A percentile compares a stretch with the other conserved stretches of the same genome.
Evolutionary conservation across 805 yeast species (phyloP).

Genomic region (Lipomyces kockii): DNA sequence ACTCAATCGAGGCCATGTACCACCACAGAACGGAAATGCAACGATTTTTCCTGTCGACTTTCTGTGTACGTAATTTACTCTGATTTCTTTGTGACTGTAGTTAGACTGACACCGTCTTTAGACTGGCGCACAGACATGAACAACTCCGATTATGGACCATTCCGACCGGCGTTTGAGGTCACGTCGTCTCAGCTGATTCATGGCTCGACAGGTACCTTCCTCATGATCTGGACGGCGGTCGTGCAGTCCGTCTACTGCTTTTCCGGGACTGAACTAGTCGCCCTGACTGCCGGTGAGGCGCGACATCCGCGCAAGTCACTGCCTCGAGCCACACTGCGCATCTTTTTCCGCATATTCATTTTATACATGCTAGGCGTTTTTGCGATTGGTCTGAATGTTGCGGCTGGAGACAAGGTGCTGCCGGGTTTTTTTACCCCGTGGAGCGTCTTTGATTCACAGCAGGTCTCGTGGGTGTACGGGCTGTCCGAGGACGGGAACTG

Average conservation of each 20-base stretch:
- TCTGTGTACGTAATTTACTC: conserved; percentile 8
- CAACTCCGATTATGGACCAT: conserved; percentile 28
- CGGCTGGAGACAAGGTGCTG: conserved; percentile 19
- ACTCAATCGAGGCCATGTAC: conserved; percentile 50
- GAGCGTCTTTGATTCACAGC: conserved; percentile 54
- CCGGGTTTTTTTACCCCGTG: conserved; percentile 34
- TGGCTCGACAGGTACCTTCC: conserved; percentile 48
- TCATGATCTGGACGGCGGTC: conserved; percentile 71
- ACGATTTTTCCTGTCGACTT: conserved; percentile 30
- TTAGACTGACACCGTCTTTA: neutral
- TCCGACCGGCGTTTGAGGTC: conserved; percentile 27
- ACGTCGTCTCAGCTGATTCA: conserved; percentile 11
- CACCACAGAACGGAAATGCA: conserved; percentile 20
- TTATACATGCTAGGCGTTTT: conserved; percentile 67
- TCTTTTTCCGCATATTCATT: conserved; percentile 75
- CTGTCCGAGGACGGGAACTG: conserved; percentile 20
- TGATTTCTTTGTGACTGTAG: neutral
- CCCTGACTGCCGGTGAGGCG: conserved; percentile 79
- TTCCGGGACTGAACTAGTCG: conserved; percentile 74
- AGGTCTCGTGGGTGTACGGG: conserved; percentile 24
- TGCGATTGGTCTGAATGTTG: conserved; percentile 66
- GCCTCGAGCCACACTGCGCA: conserved; percentile 78
- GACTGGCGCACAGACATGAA: conserved; percentile 20
- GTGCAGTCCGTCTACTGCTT: conserved; percentile 78
- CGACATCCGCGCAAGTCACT: conserved; percentile 66